Base-by-base conservation (phyloP, 208 protist genomes). In the Acanthamoeba triangularis region DNA sequence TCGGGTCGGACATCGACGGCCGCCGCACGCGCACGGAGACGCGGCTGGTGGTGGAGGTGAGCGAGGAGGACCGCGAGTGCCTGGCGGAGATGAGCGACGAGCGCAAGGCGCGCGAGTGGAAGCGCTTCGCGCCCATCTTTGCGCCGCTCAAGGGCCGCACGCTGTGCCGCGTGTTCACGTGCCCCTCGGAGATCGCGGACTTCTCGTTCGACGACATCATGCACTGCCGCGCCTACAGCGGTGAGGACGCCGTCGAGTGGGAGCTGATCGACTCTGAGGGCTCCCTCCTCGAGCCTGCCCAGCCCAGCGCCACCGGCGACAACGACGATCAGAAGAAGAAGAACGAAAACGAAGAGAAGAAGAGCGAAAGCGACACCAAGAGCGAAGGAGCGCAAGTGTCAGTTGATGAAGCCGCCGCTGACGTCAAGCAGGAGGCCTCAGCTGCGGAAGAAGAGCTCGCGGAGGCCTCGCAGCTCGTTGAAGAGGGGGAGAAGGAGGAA, bases 41-140 rank as follows among this genome's bases (percentile, higher is more conserved):
- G 18, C 65, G 61, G 16, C 47, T 93, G 16, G 56, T 74, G 33
- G 61, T 93, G 10, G 87, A 93, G 65, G 56, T 93, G 37, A 93
- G 87, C 65, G 87, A 93, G 61, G 78, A 87, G 52, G 78, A 87
- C 52, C 41, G 78, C 47, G 78, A 87, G 78, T 87, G 78, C 30
- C 78, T 93, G 35, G 61, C 65, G n/a, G 87, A 93, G 65, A 78
- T 93, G 65, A 93, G 56, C 65, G 87, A 93, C 28, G 87, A 93
- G 41, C 56, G 87, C 20, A 69, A 93, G 87, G 65, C 30, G 8
- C 56, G 87, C 35, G 87, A 93, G 47, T 69, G 65, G 87, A 69
- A 47, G 56, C 56, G 87, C 33, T 93, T 78, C 44, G 56, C 87
- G 33, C 61, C 87, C 5, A 30, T 93, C 65, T 93, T 93, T 49